Conservation (phyloP, 1,284 basidiomycete genomes). For the Apiotrichum gamsii region DNA sequence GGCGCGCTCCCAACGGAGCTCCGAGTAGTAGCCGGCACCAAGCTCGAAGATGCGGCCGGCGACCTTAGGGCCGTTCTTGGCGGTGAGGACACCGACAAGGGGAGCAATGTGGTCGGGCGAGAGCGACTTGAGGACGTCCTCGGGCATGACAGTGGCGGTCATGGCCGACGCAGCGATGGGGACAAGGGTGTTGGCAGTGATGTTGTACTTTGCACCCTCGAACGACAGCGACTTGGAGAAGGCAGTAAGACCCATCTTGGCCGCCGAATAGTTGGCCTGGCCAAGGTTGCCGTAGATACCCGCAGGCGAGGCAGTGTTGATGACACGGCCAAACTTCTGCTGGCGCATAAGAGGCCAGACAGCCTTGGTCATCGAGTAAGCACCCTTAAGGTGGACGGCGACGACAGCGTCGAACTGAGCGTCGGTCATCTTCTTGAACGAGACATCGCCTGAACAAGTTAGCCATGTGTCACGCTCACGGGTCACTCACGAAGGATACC, state of each 20-base stretch:
- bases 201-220: constrained; percentile 90
- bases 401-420: constrained; percentile 77
- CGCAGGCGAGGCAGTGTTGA: constrained; percentile 75
- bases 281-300: constrained; percentile 77
- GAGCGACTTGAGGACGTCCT: constrained; percentile 88
- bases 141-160: constrained; percentile 93
- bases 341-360: constrained; percentile 94
- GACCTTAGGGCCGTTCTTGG: constrained; percentile 60
- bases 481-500: constrained; percentile 71
- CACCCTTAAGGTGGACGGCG: constrained; percentile 89
- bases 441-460: constrained; percentile 47
- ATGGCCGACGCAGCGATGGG: constrained; percentile 90
- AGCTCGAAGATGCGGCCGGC: constrained; percentile 87
- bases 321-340: constrained; percentile 85
- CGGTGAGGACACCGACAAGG: constrained; percentile 62
- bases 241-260: constrained; percentile 68
- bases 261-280: constrained; percentile 72
- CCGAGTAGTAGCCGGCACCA: constrained; percentile 87
- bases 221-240: constrained; percentile 89
- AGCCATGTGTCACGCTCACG: neutral
- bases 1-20: constrained; percentile 89
- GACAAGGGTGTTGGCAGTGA: constrained; percentile 79
- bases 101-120: constrained; percentile 94
- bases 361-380: constrained; percentile 91
- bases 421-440: constrained; percentile 87